A percentile compares a stretch with the other conserved stretches of the same genome.
phyloP scores from a whole-genome alignment of 2,329 filamentous ascomycete genomes.

The Xylariaceae sp. region DNA sequence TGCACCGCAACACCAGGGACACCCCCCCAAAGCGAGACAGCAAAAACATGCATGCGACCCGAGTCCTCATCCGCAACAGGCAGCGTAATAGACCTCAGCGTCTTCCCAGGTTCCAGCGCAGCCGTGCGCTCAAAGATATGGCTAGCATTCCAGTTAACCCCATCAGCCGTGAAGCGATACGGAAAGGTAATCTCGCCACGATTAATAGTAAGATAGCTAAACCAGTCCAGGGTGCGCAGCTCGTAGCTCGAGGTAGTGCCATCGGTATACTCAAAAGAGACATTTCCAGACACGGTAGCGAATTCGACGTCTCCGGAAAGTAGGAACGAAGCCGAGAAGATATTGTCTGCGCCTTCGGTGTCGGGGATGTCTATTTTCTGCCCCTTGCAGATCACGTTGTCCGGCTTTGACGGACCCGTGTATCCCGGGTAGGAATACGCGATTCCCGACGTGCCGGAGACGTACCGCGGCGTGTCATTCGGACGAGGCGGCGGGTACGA shows the following conservation, averaged over 20 bases:
- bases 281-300: slow-evolving; percentile 38
- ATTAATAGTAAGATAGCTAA: slow-evolving; percentile 42
- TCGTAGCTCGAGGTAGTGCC: slow-evolving; percentile 38
- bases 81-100: slow-evolving; percentile 38
- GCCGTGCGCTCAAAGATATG: slow-evolving; percentile 44
- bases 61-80: slow-evolving; percentile 37
- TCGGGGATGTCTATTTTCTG: slow-evolving; percentile 37
- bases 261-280: slow-evolving; percentile 43
- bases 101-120: slow-evolving; percentile 37
- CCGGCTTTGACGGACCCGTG: slow-evolving; percentile 30
- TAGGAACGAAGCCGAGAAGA: slow-evolving; percentile 42
- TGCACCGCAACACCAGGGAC: slow-evolving; percentile 34
- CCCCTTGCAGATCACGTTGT: slow-evolving; percentile 43
- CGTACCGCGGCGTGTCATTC: slow-evolving; percentile 34
- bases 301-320: slow-evolving; percentile 40
- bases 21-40: slow-evolving; percentile 36
- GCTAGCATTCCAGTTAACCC: slow-evolving; percentile 35
- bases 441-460: slow-evolving; percentile 40
- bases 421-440: slow-evolving; percentile 42
- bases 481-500: slow-evolving; percentile 39
- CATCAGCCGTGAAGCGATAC: slow-evolving; percentile 36
- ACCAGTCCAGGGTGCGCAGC: slow-evolving; percentile 43
- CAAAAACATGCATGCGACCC: slow-evolving; percentile 41
- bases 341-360: slow-evolving; percentile 26
- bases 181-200: slow-evolving; percentile 45